A percentile compares a stretch with the other conserved stretches of the same genome.
These are phyloP conservation scores for Asterophora lycoperdoides DNA, from an alignment of 768 basidiomycete species.

Conservation along the genomic window DNA sequence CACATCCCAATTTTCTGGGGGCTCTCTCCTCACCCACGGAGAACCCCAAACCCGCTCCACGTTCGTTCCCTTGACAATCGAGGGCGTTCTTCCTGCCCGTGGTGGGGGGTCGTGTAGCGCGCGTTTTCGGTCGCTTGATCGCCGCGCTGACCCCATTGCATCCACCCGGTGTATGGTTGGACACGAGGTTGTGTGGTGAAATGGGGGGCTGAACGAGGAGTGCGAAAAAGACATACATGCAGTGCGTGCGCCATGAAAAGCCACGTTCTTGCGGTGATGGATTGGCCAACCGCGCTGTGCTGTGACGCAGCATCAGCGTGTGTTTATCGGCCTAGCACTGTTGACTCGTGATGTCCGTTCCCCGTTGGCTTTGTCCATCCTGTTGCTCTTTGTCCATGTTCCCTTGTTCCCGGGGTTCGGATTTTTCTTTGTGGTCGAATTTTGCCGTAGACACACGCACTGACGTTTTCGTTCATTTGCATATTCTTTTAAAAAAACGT, in stretches of 20 bases:
- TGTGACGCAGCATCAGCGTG: conserved; percentile 69
- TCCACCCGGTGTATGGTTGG: conserved; percentile 72
- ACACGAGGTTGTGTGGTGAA: conserved; percentile 89
- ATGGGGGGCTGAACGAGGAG: conserved; percentile 98
- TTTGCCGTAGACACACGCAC: conserved; percentile 43
- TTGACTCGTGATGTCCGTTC: conserved; percentile 49
- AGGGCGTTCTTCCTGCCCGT: conserved; percentile 78
- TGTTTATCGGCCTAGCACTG: conserved; percentile 56
- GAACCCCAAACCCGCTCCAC: conserved; percentile 93
- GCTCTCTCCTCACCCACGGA: conserved; percentile 89
- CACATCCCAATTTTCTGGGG: conserved; percentile 97
- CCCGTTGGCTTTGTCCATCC: conserved; percentile 50
- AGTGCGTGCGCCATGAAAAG: conserved; percentile 29
- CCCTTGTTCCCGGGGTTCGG: conserved; percentile 24
- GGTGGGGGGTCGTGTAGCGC: conserved; percentile 58
- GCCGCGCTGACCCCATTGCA: conserved; percentile 70
- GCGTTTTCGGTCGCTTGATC: conserved; percentile 95
- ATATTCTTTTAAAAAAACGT: conserved; percentile 38
- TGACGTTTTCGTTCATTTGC: conserved; percentile 63
- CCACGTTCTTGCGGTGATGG: conserved; percentile 37
- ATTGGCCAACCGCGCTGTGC: conserved; percentile 49
- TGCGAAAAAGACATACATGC: conserved; percentile 61
- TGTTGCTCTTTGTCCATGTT: conserved; percentile 21
- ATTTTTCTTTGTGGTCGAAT: conserved; percentile 18
- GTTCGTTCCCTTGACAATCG: conserved; percentile 71